These are phyloP conservation scores for Colletotrichum sp. DNA, from an alignment of 2,329 filamentous ascomycete species.

Conservation along the genomic window DNA sequence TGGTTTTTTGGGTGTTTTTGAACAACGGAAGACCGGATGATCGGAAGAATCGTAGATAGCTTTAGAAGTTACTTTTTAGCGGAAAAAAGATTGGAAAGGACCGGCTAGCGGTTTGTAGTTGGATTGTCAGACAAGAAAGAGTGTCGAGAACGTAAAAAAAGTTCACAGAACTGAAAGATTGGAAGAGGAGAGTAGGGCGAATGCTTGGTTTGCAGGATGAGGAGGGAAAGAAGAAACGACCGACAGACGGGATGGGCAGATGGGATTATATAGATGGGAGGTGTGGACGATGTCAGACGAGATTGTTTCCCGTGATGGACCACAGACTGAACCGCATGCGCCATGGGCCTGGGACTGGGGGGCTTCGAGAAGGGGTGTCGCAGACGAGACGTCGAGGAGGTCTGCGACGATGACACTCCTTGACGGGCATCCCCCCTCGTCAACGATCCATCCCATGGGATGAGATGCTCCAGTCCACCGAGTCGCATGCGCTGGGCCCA, in stretches of 20 bases:
- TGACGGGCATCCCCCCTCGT: neutral
- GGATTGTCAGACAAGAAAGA: slow-evolving; percentile 22
- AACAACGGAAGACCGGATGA: neutral
- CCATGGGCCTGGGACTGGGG: neutral
- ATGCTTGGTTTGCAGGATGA: slow-evolving; percentile 26
- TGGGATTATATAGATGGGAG: slow-evolving; percentile 1
- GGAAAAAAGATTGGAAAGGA: slow-evolving; percentile 14
- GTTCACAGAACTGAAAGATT: slow-evolving; percentile 42
- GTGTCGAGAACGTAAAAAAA: slow-evolving; percentile 34
- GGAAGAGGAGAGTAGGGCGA: slow-evolving; percentile 29
- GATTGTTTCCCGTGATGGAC: neutral
- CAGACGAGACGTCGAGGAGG: slow-evolving; percentile 3
- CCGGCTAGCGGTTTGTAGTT: slow-evolving; percentile 26
- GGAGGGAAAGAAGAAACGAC: slow-evolving; percentile 8
- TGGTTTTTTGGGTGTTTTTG: neutral
- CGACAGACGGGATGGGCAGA: neutral
- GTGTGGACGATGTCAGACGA: neutral
- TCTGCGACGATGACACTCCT: slow-evolving; percentile 8
- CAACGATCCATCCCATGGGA: neutral
- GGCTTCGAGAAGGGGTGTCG: neutral
- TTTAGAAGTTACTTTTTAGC: neutral
- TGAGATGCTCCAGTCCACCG: neutral
- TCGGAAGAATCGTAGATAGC: slow-evolving; percentile 5
- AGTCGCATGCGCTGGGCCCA: neutral
- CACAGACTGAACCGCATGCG: neutral